phyloP scores from a whole-genome alignment of 306 rosid species.

The Cercis canadensis region DNA sequence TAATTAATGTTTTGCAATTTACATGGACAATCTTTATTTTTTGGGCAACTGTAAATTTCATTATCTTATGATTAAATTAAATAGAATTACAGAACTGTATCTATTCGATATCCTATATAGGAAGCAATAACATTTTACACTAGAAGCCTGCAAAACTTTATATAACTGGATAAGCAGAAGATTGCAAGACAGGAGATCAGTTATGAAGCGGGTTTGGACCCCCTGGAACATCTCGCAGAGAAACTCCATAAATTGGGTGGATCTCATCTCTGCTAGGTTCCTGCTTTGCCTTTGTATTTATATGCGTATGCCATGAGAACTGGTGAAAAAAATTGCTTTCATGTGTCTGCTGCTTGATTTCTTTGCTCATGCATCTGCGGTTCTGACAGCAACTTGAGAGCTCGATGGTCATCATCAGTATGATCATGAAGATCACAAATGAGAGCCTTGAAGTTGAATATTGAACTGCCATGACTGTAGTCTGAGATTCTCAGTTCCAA shows the following conservation, averaged over 20 bases:
- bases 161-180: slow-evolving; percentile 41
- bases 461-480: slow-evolving; percentile 56
- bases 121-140: slow-evolving; percentile 37
- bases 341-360: slow-evolving; percentile 49
- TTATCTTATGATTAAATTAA: too few relatives aligned
- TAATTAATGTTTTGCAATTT: slow-evolving; percentile 18
- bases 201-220: slow-evolving; percentile 96
- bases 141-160: slow-evolving; percentile 51
- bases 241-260: slow-evolving; percentile 52
- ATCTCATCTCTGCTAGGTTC: slow-evolving; percentile 35
- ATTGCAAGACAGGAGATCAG: slow-evolving; percentile 52
- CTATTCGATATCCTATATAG: slow-evolving; percentile 35
- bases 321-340: slow-evolving; percentile 35
- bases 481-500: slow-evolving; percentile 20
- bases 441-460: slow-evolving; percentile 52
- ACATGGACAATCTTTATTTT: slow-evolving; percentile 12
- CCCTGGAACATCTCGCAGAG: slow-evolving; percentile 70
- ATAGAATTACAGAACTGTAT: too few relatives aligned
- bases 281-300: slow-evolving; percentile 47
- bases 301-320: slow-evolving; percentile 49
- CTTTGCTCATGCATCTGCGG: slow-evolving; percentile 45
- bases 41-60: slow-evolving; percentile 32
- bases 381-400: slow-evolving; percentile 54
- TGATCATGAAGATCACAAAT: slow-evolving; percentile 52
- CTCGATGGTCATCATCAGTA: slow-evolving; percentile 58